Base-by-base conservation (phyloP, 805 yeast genomes). In the Sugiyamaella marilandica region DNA sequence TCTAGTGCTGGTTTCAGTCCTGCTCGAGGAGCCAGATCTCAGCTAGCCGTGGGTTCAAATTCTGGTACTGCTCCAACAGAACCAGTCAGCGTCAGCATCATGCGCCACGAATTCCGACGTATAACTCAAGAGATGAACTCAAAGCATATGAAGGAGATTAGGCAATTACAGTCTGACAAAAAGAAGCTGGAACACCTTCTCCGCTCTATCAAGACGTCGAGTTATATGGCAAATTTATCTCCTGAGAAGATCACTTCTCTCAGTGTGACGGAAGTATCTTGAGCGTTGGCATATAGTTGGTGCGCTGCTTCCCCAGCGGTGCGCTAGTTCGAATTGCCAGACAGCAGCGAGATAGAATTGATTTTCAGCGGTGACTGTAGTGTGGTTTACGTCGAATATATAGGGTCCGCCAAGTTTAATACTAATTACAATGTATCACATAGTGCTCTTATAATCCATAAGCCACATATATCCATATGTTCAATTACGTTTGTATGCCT, bases 21-120 rank as follows among this genome's bases (percentile, higher is more conserved):
- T 11, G 14, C 35, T 14, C 16, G 46, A 11, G 33, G 29, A 14
- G 19, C 16, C 24, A 14, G 24, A 10, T 10, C 24, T n/a, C 14
- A 45, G 13, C 11, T 26, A 2, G 29, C 51, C 10, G 36, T 24
- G 2, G 43, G 37, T 9, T n/a, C 31, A 7, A 14, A 35, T 14
- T 31, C 48, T 18, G 41, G 45, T 24, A 18, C 45, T n/a, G 14
- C 47, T 32, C 13, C 36, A 14, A 2, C 47, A 19, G 61, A 56
- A 26, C 53, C 65, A 0, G 43, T 50, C 11, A 59, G 63, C 33
- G 63, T 65, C 31, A 55, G 67, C 10, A 46, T 63, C 2, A 55
- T 69, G 39, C 64, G 71, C 41, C 67, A 66, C 46, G 69, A 70
- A 54, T 69, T 70, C 59, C 56, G 68, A 19, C 56, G 55, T 39